Base-by-base conservation (phyloP, 2,329 filamentous ascomycete species). In the Claviceps humidiphila region DNA sequence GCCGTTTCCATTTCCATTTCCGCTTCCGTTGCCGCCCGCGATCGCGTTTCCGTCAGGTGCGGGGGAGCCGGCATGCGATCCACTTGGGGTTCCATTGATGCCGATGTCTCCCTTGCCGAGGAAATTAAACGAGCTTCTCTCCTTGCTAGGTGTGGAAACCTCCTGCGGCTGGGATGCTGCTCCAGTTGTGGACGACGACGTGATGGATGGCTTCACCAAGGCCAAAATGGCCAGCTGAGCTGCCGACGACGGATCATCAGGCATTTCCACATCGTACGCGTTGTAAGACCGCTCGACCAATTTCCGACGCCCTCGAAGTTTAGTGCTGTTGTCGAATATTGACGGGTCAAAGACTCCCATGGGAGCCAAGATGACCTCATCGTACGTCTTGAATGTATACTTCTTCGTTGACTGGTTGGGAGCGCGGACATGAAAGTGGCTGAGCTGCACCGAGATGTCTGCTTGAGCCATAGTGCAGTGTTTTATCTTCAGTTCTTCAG, bases 351-450 rank as follows among this genome's bases (percentile, higher is more conserved):
- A 96, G 61, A 90, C 87, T n/a, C 89, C 90, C 84, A 95, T 89
- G 1, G 90, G 86, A 0, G 93, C 86, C n/a, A 98, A 76, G 59
- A 95, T 87, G 22, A 94, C 86, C 67, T 97, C 93, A 59, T 98
- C 93, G 63, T 97, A 98, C 1, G 87, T 90, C 74, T 97, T 97
- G 76, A 96, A 97, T 42, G 83, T 81, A 68, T 95, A 97, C 68
- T 95, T 96, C 57, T 84, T 80, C 1, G 93, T 98, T 50, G 93
- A 85, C 64, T 95, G 84, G 51, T 89, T 89, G 1, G 87, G 85
- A 9, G 87, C 87, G 30, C 93, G 85, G 16, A 98, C 78, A 66
- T 97, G 89, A 64, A 97, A 97, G 60, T 94, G 85, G 70, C 81
- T 88, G 3, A 88, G 76, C 68, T 95, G 88, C 4, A 95, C 89